phyloP scores from a whole-genome alignment of 176 grass and related monocot genomes.

The Leersia perrieri region DNA sequence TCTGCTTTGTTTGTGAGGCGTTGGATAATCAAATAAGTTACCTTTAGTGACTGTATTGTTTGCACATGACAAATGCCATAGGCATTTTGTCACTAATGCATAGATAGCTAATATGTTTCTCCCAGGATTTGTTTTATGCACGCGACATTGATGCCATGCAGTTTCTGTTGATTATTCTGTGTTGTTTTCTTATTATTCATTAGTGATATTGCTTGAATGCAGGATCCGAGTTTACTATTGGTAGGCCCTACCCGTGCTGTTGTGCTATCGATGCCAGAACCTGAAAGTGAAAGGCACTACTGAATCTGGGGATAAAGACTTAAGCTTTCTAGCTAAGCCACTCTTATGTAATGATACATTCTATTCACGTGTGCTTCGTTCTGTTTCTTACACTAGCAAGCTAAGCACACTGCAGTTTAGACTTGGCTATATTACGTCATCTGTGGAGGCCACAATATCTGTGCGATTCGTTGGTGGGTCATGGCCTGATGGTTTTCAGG shows the following conservation, averaged over 20 bases:
- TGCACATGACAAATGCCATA: not conserved
- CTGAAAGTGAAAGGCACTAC: slow-evolving; percentile 2
- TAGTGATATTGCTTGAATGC: not conserved
- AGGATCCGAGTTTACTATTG: slow-evolving; percentile 5
- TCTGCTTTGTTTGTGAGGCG: not conserved
- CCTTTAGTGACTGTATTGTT: not conserved
- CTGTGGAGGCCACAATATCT: slow-evolving; percentile 12
- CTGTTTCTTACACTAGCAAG: slow-evolving; percentile 14
- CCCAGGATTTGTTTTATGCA: not conserved
- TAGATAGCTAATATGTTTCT: not conserved
- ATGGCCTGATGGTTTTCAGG: slow-evolving; percentile 5
- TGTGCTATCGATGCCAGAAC: not conserved
- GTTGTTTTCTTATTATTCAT: not conserved
- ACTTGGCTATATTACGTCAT: not conserved
- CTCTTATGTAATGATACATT: not conserved
- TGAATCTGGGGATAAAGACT: not conserved
- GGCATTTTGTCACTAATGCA: not conserved
- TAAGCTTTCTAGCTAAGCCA: not conserved
- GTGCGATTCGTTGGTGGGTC: not conserved
- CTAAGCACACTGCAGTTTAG: slow-evolving; percentile 2
- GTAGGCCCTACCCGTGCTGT: not conserved
- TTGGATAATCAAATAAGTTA: not conserved
- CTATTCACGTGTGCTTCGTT: not conserved
- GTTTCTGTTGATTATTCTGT: too few relatives aligned
- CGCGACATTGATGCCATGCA: not conserved